Conservation (phyloP, 116 monocot species). For the Papilionanthe hybrid region DNA sequence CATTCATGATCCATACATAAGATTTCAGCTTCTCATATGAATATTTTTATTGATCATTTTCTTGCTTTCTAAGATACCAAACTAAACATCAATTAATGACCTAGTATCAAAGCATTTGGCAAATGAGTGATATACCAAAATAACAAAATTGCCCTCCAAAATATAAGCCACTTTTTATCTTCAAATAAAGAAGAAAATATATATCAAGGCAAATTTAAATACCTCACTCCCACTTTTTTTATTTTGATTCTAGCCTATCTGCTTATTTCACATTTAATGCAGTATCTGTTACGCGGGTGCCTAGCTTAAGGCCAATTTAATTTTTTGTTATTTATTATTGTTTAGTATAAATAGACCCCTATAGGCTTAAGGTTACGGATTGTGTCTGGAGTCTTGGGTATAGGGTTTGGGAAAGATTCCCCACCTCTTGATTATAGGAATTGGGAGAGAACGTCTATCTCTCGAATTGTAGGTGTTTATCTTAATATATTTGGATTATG, state of each 20-base stretch:
- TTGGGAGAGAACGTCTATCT: too few species aligned
- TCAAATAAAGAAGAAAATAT: neutral
- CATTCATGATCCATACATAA: neutral
- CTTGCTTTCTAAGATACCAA: neutral
- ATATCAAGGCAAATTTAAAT: neutral
- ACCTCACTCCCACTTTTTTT: neutral
- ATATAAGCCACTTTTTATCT: neutral
- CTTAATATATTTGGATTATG: too few species aligned
- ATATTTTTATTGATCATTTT: neutral
- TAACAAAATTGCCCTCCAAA: neutral
- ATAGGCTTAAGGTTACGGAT: too few species aligned
- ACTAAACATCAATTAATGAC: neutral
- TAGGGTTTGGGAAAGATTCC: too few species aligned
- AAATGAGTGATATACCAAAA: neutral
- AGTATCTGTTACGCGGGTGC: neutral
- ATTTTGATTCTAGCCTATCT: neutral
- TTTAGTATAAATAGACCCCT: too few species aligned
- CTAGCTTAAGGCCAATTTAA: too few species aligned
- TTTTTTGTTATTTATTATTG: too few species aligned
- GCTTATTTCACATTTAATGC: constrained; percentile 1
- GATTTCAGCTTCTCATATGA: neutral
- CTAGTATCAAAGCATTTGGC: neutral
- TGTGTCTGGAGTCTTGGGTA: too few species aligned
- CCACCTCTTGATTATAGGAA: too few species aligned
- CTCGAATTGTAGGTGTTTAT: too few species aligned